Base-by-base conservation (phyloP, 2,329 filamentous ascomycete species). In the Aureobasidium vineae region DNA sequence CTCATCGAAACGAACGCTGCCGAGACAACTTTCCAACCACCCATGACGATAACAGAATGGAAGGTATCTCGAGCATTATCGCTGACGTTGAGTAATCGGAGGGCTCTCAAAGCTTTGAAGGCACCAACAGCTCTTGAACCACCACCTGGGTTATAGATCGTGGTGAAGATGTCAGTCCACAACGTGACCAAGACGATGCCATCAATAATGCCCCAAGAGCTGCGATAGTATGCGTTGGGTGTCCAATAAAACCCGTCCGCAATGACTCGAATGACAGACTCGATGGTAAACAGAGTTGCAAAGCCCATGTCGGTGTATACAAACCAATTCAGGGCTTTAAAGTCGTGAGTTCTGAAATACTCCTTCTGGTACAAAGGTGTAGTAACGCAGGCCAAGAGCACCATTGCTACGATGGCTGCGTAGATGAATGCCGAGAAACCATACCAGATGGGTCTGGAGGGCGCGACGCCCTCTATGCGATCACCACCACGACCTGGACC, bases 191-290 rank as follows among this genome's bases (percentile, higher is more conserved):
- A 82, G 70, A 99, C 95, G 52, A 98, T 78, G 0, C 90, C 92
- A 74, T 99, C 95, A 70, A 99, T 97, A 69, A 97, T 88, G 7
- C 95, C 96, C 95, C 95, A 99, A 0, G 93, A 94, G 74, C 94
- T 94, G 72, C 95, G 88, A 76, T 97, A 92, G 75, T 97, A 99
- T 2, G 96, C 96, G 77, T 99, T 97, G 0, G 95, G 95, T 0
- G 95, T 97, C 86, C 91, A 98, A 76, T 97, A 90, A 72, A 97
- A 90, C 8, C 95, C 95, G 79, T 99, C 95, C 0, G 95, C 95
- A 72, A 99, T 87, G 65, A 96, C 88, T 77, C 99, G 99, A 79
- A 99, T 93, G 6, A 88, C 73, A 0, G 93, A 92, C 77, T 99
- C 95, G 7, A 91, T 75, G 0, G 90, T 90, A 79, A 99, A 99